These are phyloP conservation scores for Parietaria judaica DNA, from an alignment of 306 rosid genomes.

Conservation along the genomic window DNA sequence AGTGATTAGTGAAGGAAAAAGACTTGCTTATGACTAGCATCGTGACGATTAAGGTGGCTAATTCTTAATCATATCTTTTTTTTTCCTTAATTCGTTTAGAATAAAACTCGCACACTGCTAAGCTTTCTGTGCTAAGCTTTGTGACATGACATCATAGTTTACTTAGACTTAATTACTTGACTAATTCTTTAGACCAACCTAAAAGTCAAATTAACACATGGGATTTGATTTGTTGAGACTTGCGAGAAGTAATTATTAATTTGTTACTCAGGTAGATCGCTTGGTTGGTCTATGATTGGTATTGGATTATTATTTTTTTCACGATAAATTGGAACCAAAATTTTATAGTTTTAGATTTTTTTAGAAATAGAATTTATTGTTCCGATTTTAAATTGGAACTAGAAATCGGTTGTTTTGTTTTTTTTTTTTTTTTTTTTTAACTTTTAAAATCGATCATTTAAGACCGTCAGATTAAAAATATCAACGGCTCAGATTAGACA, in stretches of 20 bases:
- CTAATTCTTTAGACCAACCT: conserved; percentile 15
- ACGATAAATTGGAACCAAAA: too few relatives aligned
- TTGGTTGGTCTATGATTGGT: not conserved
- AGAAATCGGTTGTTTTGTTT: too few relatives aligned
- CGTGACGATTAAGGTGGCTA: conserved; percentile 1
- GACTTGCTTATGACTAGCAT: conserved; percentile 10
- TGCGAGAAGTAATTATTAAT: not conserved
- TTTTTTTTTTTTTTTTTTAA: too few relatives aligned
- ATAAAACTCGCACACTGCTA: not conserved
- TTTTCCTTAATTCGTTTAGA: too few relatives aligned
- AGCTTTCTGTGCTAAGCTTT: not conserved
- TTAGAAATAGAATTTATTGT: too few relatives aligned
- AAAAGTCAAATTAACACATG: conserved; percentile 5
- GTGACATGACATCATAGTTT: not conserved
- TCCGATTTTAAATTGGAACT: too few relatives aligned
- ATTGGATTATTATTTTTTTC: not conserved
- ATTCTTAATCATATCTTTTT: not conserved
- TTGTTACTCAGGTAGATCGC: not conserved
- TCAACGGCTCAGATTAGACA: too few relatives aligned
- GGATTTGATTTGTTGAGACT: not conserved
- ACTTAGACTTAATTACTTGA: not conserved
- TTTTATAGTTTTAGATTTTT: too few relatives aligned
- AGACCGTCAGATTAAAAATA: too few relatives aligned
- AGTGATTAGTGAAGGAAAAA: conserved; percentile 5
- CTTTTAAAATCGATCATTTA: too few relatives aligned